Evolutionary conservation across 495 filamentous ascomycete species (phyloP), one percentile per base, ranked within the genome.

Genomic region (Penicillium egyptiacum): DNA sequence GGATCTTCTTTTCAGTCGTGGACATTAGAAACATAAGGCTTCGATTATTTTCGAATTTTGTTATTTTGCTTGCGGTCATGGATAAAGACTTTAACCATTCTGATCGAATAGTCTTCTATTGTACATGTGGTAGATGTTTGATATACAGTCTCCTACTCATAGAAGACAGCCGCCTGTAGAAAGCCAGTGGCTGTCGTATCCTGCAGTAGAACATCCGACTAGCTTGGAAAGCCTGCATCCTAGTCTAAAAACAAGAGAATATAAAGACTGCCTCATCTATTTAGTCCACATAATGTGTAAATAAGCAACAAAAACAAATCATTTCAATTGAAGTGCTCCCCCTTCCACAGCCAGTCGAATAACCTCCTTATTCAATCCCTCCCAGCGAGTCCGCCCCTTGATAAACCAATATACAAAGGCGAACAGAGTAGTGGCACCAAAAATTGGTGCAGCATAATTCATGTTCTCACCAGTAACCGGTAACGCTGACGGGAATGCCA

Each of bases 381-480:
- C 37, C 66, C 66, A 71, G 1, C 51, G 25, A 37, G 25, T 64
- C 30, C 53, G 33, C 2, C 58, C 69, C 35, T 59, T 58, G 5
- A 58, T 45, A 49, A 69, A 63, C 68, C 66, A 70, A 23, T 61
- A 59, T 2, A 53, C 48, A 35, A 70, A 47, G 6, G 63, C 56
- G 37, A 70, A 62, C 6, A 67, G 17, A 14, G 67, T 61, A 14
- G 60, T 51, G 5, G 53, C 59, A 5, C 37, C 60, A 50, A 69
- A 65, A 12, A 69, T 64, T 7, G 66, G 62, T 2, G 57, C 33
- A 0, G 65, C 61, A 50, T 69, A 72, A 33, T 72, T 70, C 65
- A 70, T 63, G 25, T 57, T 62, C 42, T 51, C 44, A 0, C 63
- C 61, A 6, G 65, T 67, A 37, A 70, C 59, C 8, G 69, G 65